Conservation (phyloP, 1,284 basidiomycete genomes). For the Naganishia liquefaciens region DNA sequence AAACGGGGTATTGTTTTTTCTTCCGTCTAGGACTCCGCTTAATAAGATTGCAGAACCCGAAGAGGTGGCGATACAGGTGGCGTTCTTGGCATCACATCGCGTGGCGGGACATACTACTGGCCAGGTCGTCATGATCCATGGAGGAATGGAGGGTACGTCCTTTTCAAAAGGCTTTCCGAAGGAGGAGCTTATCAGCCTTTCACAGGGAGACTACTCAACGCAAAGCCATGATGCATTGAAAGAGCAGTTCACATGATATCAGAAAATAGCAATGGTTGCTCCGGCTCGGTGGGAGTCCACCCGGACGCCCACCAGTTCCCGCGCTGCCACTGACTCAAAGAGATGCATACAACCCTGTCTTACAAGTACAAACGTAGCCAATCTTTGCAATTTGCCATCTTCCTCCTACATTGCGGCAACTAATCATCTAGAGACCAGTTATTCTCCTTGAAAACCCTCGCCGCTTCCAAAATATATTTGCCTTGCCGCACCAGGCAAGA, state of each 20-base stretch:
- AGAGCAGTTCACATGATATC: no score
- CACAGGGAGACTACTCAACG: conserved; percentile 24
- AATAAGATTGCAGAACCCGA: conserved; percentile 66
- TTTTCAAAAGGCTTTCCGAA: neutral
- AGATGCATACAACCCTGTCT: no score
- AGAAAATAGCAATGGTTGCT: no score
- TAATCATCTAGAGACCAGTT: conserved; percentile 40
- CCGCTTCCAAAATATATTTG: conserved; percentile 51
- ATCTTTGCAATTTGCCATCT: no score
- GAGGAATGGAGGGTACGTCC: conserved; percentile 69
- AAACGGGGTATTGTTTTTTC: conserved; percentile 8
- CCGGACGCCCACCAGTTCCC: no score
- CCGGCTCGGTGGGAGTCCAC: no score
- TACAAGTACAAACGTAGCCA: no score
- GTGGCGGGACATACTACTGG: conserved; percentile 72
- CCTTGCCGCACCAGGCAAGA: conserved; percentile 35
- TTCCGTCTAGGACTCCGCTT: conserved; percentile 64
- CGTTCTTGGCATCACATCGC: conserved; percentile 62
- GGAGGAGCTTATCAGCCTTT: neutral
- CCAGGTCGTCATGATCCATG: conserved; percentile 68
- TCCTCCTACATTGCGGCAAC: no score
- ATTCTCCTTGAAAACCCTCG: conserved; percentile 58
- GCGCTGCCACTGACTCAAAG: no score
- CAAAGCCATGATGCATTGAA: conserved; percentile 14
- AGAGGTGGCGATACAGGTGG: conserved; percentile 69